Conservation (phyloP, 345 rosid genomes). For the Kandelia obovata region DNA sequence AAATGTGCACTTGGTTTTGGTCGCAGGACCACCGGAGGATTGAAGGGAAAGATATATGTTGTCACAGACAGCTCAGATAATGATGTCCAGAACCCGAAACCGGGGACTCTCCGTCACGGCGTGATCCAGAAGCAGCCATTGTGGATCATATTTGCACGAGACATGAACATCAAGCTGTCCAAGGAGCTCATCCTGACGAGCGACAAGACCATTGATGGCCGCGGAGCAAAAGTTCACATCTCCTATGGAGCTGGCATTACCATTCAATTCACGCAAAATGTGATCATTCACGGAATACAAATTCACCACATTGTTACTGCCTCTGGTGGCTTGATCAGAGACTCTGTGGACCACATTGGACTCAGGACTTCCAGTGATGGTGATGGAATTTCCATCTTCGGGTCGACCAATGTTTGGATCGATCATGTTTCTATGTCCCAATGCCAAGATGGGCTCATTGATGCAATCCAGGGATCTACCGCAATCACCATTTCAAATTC, state of each 20-base stretch:
- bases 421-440: constrained; percentile 35
- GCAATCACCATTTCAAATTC: constrained; percentile 28
- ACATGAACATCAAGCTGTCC: constrained; percentile 21
- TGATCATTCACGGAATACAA: constrained; percentile 16
- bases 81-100: constrained; percentile 7
- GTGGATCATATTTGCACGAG: constrained; percentile 20
- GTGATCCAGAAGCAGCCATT: constrained; percentile 26
- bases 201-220: constrained; percentile 31
- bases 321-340: constrained; percentile 23
- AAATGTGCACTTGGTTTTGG: constrained; percentile 26
- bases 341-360: constrained; percentile 22
- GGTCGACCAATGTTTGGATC: constrained; percentile 26
- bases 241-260: constrained; percentile 23
- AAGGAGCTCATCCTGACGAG: constrained; percentile 17
- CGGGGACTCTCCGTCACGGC: constrained; percentile 20
- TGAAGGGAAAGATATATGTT: constrained; percentile 2
- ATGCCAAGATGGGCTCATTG: constrained; percentile 29
- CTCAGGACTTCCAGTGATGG: constrained; percentile 25
- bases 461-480: constrained; percentile 29
- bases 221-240: constrained; percentile 22
- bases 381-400: constrained; percentile 29
- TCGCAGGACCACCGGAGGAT: constrained; percentile 20
- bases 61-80: constrained; percentile 13
- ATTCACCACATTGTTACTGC: constrained; percentile 17
- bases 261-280: constrained; percentile 17